These are phyloP conservation scores for Trichoderma asperellum DNA, from an alignment of 2,329 filamentous ascomycete genomes.

Conservation along the genomic window DNA sequence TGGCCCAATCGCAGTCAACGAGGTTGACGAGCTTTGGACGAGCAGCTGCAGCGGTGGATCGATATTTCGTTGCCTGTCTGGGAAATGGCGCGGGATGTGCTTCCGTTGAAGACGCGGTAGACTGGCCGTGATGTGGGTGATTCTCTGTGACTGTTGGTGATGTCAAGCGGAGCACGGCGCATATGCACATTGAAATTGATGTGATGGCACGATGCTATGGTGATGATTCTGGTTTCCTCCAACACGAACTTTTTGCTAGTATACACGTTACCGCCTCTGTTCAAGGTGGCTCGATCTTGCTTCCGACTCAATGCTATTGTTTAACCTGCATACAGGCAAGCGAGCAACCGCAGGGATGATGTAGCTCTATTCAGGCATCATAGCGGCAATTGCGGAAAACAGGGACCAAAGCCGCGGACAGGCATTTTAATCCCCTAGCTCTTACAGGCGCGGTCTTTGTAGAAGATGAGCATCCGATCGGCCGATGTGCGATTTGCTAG, in stretches of 20 bases:
- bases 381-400: background rate
- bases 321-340: background rate
- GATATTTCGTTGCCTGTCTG: background rate
- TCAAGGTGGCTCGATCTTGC: background rate
- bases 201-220: conserved; percentile 15
- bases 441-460: background rate
- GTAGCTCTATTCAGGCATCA: background rate
- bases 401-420: background rate
- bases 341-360: background rate
- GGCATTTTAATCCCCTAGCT: background rate
- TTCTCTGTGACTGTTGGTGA: conserved; percentile 16
- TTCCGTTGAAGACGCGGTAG: background rate
- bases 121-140: background rate
- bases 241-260: background rate
- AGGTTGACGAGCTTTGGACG: background rate
- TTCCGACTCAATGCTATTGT: background rate
- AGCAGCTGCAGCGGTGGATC: conserved; percentile 10
- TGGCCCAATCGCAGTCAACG: conserved; percentile 10
- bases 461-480: conserved; percentile 1
- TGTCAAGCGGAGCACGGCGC: background rate
- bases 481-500: conserved; percentile 8
- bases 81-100: conserved; percentile 3
- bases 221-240: background rate
- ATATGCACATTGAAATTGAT: background rate
- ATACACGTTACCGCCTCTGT: background rate